These are phyloP conservation scores for Aspergillus haitiensis DNA, from an alignment of 495 filamentous ascomycete species.

Conservation along the genomic window DNA sequence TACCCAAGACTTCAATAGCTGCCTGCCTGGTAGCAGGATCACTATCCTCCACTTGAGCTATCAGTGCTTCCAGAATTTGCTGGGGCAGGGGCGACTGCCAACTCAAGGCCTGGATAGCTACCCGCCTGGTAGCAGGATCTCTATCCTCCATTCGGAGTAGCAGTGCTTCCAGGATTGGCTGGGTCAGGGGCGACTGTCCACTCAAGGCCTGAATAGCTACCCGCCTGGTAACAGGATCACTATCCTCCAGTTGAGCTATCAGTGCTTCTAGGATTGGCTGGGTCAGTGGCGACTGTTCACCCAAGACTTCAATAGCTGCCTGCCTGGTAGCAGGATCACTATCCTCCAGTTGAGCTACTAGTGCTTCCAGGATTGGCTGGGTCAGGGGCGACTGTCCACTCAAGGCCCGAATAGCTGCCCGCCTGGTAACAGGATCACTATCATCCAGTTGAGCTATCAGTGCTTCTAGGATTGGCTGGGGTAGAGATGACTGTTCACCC, in stretches of 20 bases:
- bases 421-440: not conserved
- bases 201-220: not conserved
- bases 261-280: not conserved
- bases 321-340: not conserved
- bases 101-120: constrained; percentile 1
- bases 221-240: not conserved
- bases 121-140: not conserved
- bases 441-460: not conserved
- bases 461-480: not conserved
- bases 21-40: not conserved
- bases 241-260: not conserved
- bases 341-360: not conserved
- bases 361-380: not conserved
- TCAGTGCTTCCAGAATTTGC: not conserved
- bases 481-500: not conserved
- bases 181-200: not conserved
- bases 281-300: not conserved
- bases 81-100: not conserved
- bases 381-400: not conserved
- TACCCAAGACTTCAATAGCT: not conserved
- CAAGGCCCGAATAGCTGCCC: not conserved
- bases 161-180: constrained; percentile 1
- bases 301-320: constrained; percentile 2
- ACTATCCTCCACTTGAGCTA: constrained; percentile 2
- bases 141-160: not conserved